A percentile compares a stretch with the other conserved stretches of the same genome.
phyloP scores from a whole-genome alignment of 805 yeast species.

The Candida sonorensis region DNA sequence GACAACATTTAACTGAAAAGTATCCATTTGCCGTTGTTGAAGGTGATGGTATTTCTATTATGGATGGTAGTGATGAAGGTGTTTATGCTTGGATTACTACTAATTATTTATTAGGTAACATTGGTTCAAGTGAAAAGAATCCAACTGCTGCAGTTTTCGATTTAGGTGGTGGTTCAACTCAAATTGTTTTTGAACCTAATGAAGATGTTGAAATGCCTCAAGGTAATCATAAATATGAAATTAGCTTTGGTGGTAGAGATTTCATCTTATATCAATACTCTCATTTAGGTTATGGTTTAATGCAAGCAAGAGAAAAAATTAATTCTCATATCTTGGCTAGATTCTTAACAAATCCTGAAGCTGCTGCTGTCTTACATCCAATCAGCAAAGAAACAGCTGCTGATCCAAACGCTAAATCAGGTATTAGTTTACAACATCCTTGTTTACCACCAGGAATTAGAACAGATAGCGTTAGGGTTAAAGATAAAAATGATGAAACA shows the following conservation, averaged over 20 bases:
- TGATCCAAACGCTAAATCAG: constrained; percentile 31
- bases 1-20: constrained; percentile 63
- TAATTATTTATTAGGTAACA: constrained; percentile 87
- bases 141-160: constrained; percentile 98
- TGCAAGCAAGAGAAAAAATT: constrained; percentile 85
- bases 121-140: constrained; percentile 65
- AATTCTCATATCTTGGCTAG: constrained; percentile 50
- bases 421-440: constrained; percentile 58
- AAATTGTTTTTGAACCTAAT: constrained; percentile 93
- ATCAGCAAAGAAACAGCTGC: constrained; percentile 28
- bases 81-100: constrained; percentile 98
- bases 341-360: constrained; percentile 15
- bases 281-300: constrained; percentile 92
- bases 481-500: constrained; percentile 31
- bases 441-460: constrained; percentile 77
- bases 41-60: constrained; percentile 81
- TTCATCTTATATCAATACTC: constrained; percentile 87
- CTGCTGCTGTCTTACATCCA: constrained; percentile 21
- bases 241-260: constrained; percentile 73
- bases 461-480: constrained; percentile 57
- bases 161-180: constrained; percentile 98
- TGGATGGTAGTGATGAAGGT: constrained; percentile 97
- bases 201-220: constrained; percentile 60
- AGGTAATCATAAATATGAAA: constrained; percentile 78
- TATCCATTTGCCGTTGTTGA: constrained; percentile 91